Conservation (phyloP, 2,329 filamentous ascomycete genomes). For the Cordyceps sp. region DNA sequence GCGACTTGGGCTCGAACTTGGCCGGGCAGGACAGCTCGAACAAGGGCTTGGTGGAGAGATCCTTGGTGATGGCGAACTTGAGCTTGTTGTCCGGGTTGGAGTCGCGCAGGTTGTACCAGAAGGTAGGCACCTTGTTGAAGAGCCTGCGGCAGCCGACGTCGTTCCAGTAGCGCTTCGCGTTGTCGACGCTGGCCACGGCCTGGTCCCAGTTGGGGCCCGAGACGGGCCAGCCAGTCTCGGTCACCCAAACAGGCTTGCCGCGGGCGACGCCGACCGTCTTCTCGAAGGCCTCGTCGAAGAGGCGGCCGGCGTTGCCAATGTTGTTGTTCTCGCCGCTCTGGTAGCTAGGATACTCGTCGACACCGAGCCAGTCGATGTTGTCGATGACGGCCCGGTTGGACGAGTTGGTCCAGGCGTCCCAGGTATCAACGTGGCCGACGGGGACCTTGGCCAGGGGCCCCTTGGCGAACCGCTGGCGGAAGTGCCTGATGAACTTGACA, state of each 20-base stretch:
- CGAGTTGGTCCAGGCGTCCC: conserved; percentile 43
- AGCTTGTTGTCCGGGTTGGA: conserved; percentile 41
- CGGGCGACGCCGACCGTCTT: conserved; percentile 26
- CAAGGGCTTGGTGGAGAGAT: conserved; percentile 31
- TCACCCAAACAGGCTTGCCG: conserved; percentile 41
- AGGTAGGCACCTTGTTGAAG: conserved; percentile 36
- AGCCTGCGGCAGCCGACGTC: conserved; percentile 42
- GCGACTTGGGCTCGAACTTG: conserved; percentile 17
- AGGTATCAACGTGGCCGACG: conserved; percentile 53
- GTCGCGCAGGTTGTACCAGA: conserved; percentile 46
- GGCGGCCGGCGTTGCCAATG: conserved; percentile 35
- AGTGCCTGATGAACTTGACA: conserved; percentile 49
- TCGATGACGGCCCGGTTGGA: conserved; percentile 43
- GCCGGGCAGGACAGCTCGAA: conserved; percentile 38
- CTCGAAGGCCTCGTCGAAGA: conserved; percentile 35
- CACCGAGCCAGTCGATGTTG: conserved; percentile 47
- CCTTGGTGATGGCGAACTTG: conserved; percentile 39
- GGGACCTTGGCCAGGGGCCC: conserved; percentile 27
- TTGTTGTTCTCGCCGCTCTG: conserved; percentile 36
- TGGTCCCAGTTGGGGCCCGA: conserved; percentile 34
- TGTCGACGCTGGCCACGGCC: conserved; percentile 36
- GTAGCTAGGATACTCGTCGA: conserved; percentile 53
- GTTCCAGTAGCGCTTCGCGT: conserved; percentile 48
- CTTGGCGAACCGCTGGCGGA: conserved; percentile 37
- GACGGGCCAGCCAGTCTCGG: conserved; percentile 50